Evolutionary conservation across 495 filamentous ascomycete species (phyloP), one percentile per base, ranked within the genome.

Genomic region (Saxophila tyrrhenica): DNA sequence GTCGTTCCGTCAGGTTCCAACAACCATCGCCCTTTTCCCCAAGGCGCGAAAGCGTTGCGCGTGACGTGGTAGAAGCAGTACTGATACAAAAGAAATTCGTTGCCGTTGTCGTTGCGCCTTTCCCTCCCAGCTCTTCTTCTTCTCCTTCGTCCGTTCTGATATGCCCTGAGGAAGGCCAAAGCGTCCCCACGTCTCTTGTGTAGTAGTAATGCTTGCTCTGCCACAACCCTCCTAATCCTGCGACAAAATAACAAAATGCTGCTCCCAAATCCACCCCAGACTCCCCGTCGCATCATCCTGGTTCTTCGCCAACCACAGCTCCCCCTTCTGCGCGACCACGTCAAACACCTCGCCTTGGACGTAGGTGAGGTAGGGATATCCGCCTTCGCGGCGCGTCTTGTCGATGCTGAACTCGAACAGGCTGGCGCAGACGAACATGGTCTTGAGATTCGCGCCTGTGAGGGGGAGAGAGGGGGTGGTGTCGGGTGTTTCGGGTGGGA

Each of bases 211-310:
- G 17, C 3, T 44, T 7, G 41, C 7, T 44, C 41, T 44, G 35
- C 35, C 35, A 44, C 17, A 21, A n/a, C 16, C 41, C 41, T n/a
- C 15, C 41, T 44, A 44, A 17, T 44, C 41, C 41, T 44, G 41
- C 15, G 45, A 48, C 58, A 61, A 29, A 25, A 61, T 57, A n/a
- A 61, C 87, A 71, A 98, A 97, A 70, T 98, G 92, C 65, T 95
- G 94, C 62, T 86, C 92, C 92, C 92, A 98, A 57, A 98, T 94
- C 92, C 92, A 98, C 41, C 92, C 92, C n/a, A 96, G 79, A 57
- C 80, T 73, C 21, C 79, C 75, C 17, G 70, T 72, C 2, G 77
- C 71, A 68, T 98, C 94, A 65, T 98, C 92, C 68, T 98, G 92
- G 64, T 98, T 98, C 65, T 84, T 86, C 7, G 92, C 92, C 25